Evolutionary conservation across 2,329 filamentous ascomycete genomes (phyloP), one percentile per base, ranked within the genome.

Genomic region (Karstenula rhodostoma): DNA sequence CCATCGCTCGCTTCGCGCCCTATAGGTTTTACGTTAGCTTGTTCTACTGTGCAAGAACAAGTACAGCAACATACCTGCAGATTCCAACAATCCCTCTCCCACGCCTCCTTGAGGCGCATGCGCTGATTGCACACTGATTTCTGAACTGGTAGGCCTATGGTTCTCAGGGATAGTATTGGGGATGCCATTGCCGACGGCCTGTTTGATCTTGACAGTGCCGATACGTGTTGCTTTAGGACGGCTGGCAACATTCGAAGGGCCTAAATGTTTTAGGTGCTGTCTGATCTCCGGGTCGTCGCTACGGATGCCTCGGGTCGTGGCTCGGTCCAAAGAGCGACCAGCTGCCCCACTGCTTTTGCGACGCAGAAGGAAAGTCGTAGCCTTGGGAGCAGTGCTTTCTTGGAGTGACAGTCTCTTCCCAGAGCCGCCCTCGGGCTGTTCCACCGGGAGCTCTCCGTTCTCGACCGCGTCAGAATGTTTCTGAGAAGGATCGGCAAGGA

Each of bases 131-230:
- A 70, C 55, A 1, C 69, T 55, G 22, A 56, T 50, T 23, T 63
- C 49, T 13, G 63, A 73, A 53, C 27, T 76, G 65, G 65, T 25
- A 15, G 62, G 70, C 37, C 74, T 69, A 13, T 74, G 62, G 44
- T 80, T 73, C 62, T 82, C 82, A 7, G 80, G 73, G 58, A 79
- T 78, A 4, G 80, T 80, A 65, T 78, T 67, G 47, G 73, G 73
- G 54, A 79, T 79, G 32, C 80, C 80, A 65, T 78, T 67, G 48
- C 73, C 73, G 55, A 79, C 78, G 33, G 82, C 85, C 15, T 86
- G 87, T 73, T 90, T 90, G 75, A 90, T 89, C 74, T 89, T 89
- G 63, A 90, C 87, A 10, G 82, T 84, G 59, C 83, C 83, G 73
- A 86, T 89, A 37, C 87, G 85, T 7, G 87, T 90, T 37, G 84